Evolutionary conservation across 148 eudicot species (phyloP), one percentile per base, ranked within the genome.

Genomic region (Camellia japonica): DNA sequence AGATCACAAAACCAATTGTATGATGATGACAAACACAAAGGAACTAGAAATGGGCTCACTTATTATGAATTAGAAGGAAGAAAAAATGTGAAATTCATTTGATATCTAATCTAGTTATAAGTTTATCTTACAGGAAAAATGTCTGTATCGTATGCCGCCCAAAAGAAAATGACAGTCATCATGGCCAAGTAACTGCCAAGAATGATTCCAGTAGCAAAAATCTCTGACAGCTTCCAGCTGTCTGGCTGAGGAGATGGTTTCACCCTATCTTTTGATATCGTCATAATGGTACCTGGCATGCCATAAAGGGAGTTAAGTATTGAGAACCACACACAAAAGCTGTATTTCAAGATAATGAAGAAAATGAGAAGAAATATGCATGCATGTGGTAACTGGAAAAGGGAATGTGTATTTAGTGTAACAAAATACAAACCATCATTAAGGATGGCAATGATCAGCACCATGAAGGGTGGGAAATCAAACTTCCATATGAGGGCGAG

Each of bases 391-490:
- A 77, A 77, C 61, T 64, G 18, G 20, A 77, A 13, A 65, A 52
- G 46, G 54, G 73, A 58, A 38, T 5, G 51, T 30, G 52, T 44
- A 13, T 54, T 73, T 46, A 64, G 55, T 58, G 71, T 64, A 13
- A 54, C 55, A 46, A 30, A 59, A 18, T 47, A 75, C 80, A 42
- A 61, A 88, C 88, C 88, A 30, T 88, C 90, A 80, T 87, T 89
- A 38, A 87, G 87, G 68, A 89, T 87, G 55, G 92, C 88, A 68
- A 89, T 89, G 64, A 89, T 87, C 43, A 89, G 86, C 43, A 87
- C 92, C 92, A 89, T 89, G 76, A 89, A 87, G 30, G 91, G 91
- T 15, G 90, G 88, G 69, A 89, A 87, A 67, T 89, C 89, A 49
- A 87, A 87, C 16, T 74, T 7, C 92, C 92, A 89, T 69, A 89